These are phyloP conservation scores for Colletotrichum simmondsii DNA, from an alignment of 2,329 filamentous ascomycete species.

Conservation along the genomic window DNA sequence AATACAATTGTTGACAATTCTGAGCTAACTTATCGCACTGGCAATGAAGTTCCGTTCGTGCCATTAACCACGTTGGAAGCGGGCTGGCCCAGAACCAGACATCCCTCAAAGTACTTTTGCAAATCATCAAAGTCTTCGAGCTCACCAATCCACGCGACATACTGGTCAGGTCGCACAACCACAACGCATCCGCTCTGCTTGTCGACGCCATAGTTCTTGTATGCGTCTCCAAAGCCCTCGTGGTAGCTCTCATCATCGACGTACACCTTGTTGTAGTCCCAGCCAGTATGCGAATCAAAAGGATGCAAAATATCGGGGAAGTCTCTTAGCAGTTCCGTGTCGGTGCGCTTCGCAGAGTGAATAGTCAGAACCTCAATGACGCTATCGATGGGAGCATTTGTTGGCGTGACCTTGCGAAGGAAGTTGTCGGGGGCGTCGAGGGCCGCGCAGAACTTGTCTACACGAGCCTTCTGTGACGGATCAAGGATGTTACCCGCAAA, in stretches of 20 bases:
- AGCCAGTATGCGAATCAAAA: conserved; percentile 58
- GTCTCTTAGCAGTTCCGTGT: conserved; percentile 59
- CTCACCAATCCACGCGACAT: conserved; percentile 61
- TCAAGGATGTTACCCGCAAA: conserved; percentile 69
- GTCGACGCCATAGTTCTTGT: conserved; percentile 70
- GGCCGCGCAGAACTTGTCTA: conserved; percentile 58
- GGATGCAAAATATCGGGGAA: conserved; percentile 61
- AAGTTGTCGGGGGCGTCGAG: conserved; percentile 42
- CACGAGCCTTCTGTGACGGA: conserved; percentile 52
- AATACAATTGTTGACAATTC: too few species aligned
- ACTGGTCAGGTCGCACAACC: conserved; percentile 74
- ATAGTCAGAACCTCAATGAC: conserved; percentile 66
- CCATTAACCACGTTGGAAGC: background rate
- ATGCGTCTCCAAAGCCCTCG: conserved; percentile 60
- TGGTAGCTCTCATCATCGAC: conserved; percentile 65
- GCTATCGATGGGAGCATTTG: conserved; percentile 36
- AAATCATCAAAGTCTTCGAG: conserved; percentile 49
- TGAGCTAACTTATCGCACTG: background rate
- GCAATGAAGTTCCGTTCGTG: background rate
- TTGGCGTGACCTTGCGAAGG: conserved; percentile 44
- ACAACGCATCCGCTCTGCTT: conserved; percentile 65
- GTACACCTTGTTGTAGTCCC: conserved; percentile 68
- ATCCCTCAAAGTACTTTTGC: conserved; percentile 47
- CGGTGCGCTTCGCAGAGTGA: conserved; percentile 62
- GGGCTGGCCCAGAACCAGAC: conserved; percentile 31